Evolutionary conservation across 1,284 basidiomycete species (phyloP).

Genomic region (Heterobasidion parviporum): DNA sequence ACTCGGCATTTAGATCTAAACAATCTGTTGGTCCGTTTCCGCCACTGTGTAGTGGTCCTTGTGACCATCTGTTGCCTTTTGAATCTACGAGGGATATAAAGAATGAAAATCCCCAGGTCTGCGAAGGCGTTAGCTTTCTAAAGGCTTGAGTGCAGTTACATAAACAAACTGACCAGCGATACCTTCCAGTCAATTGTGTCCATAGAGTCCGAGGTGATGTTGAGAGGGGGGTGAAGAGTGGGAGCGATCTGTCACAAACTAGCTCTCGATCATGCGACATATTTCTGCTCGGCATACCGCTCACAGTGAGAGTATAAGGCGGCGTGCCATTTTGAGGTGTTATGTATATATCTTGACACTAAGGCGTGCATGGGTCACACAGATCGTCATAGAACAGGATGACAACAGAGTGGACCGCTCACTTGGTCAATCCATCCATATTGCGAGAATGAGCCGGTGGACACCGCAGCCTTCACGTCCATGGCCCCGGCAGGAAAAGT

Average conservation of each 20-base stretch:
- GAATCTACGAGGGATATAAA: constrained; percentile 49
- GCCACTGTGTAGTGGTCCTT: constrained; percentile 46
- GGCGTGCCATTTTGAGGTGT: constrained; percentile 48
- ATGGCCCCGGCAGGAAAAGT: constrained; percentile 35
- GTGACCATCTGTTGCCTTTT: constrained; percentile 40
- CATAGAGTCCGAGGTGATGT: constrained; percentile 35
- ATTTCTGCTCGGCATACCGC: not conserved
- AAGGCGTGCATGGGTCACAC: not conserved
- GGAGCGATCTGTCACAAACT: constrained; percentile 37
- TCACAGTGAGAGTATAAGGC: constrained; percentile 47
- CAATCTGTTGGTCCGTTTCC: constrained; percentile 30
- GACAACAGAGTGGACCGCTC: constrained; percentile 4
- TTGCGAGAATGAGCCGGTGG: constrained; percentile 40
- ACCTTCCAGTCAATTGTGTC: constrained; percentile 50
- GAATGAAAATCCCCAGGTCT: constrained; percentile 46
- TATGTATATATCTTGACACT: constrained; percentile 50
- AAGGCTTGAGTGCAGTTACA: not conserved
- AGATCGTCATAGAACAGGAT: not conserved
- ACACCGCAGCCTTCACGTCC: constrained; percentile 34
- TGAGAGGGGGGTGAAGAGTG: constrained; percentile 50
- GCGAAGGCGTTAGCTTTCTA: not conserved
- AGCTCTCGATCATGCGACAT: not conserved
- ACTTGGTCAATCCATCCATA: constrained; percentile 55
- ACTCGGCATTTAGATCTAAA: constrained; percentile 21
- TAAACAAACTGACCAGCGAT: constrained; percentile 24